Base-by-base conservation (phyloP, 192 early-diverging fungal species). In the Coemansia asiatica region DNA sequence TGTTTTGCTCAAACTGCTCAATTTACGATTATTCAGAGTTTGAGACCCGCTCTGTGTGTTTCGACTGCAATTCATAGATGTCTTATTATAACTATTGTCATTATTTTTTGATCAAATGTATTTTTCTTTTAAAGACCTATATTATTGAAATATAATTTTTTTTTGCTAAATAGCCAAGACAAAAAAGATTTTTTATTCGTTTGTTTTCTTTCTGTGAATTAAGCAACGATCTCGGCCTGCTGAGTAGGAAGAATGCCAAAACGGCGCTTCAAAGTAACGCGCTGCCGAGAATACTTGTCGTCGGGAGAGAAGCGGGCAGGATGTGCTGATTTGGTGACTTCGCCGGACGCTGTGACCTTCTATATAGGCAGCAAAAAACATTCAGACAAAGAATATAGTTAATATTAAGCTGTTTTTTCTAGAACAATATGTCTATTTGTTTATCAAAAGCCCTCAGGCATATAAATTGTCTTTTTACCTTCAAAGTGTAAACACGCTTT, bases 231-330 rank as follows among this genome's bases (percentile, higher is more conserved):
- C 55, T 75, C 69, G 22, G 69, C 35, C 72, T 76, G 87, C 85
- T 92, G 89, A 26, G 87, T 89, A 29, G 87, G 89, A 54, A 98
- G 85, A 40, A 97, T 72, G 28, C 92, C 91, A 74, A 93, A 97
- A 60, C 97, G 90, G 63, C 90, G 93, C 89, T 98, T 98, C 70
- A 98, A 85, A 23, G 92, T 95, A 21, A 98, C 94, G 64, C 97
- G 90, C 79, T 98, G 95, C 69, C 95, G 91, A 56, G 95, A 97
- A 86, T 88, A 98, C 85, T 97, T 96, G 89, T 98, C 97, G 77
- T 98, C 95, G 54, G 97, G 97, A 27, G 97, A 98, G 85, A 98
- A 98, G 55, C 95, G 93, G 22, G 97, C 96, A 40, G 97, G 97
- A 74, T 98, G 97, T 35, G 97, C 97, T n/a, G 94, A 94, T 77